phyloP scores from a whole-genome alignment of 768 basidiomycete genomes.

The Dacryopinax primogenitus region DNA sequence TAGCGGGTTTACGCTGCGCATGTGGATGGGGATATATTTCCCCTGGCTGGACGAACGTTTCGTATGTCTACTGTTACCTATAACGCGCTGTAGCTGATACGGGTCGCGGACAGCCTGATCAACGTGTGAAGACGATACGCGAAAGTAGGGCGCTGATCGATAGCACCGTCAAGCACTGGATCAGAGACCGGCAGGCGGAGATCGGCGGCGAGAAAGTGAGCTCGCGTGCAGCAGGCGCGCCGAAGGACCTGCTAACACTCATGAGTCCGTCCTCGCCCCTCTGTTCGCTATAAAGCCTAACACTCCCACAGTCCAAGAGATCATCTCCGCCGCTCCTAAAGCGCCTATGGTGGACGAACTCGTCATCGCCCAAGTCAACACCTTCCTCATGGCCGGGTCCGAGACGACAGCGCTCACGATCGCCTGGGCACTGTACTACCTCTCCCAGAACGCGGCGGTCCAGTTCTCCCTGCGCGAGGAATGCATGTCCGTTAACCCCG shows the following conservation, averaged over 20 bases:
- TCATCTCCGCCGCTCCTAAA: slow-evolving; percentile 43
- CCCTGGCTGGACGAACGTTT: neutral
- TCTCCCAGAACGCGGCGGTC: slow-evolving; percentile 51
- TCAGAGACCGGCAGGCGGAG: slow-evolving; percentile 18
- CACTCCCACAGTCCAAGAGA: slow-evolving; percentile 35
- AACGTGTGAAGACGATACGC: slow-evolving; percentile 1
- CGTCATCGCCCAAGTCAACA: slow-evolving; percentile 73
- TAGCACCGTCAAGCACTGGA: neutral
- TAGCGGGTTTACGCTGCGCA: neutral
- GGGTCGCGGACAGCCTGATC: neutral
- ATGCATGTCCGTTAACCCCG: slow-evolving; percentile 20
- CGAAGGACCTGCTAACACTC: slow-evolving; percentile 67
- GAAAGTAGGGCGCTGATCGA: neutral
- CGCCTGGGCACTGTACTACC: slow-evolving; percentile 67
- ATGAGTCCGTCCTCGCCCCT: slow-evolving; percentile 41
- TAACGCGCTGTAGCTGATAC: neutral
- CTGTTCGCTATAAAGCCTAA: neutral
- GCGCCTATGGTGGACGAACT: slow-evolving; percentile 70
- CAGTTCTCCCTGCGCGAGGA: slow-evolving; percentile 65
- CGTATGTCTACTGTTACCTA: neutral
- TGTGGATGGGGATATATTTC: neutral
- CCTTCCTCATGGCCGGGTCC: slow-evolving; percentile 82
- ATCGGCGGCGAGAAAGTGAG: slow-evolving; percentile 17
- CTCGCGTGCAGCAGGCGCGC: slow-evolving; percentile 28
- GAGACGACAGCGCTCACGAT: slow-evolving; percentile 74